Base-by-base conservation (phyloP, 2,329 filamentous ascomycete species). In the Aspergillus fischeri region DNA sequence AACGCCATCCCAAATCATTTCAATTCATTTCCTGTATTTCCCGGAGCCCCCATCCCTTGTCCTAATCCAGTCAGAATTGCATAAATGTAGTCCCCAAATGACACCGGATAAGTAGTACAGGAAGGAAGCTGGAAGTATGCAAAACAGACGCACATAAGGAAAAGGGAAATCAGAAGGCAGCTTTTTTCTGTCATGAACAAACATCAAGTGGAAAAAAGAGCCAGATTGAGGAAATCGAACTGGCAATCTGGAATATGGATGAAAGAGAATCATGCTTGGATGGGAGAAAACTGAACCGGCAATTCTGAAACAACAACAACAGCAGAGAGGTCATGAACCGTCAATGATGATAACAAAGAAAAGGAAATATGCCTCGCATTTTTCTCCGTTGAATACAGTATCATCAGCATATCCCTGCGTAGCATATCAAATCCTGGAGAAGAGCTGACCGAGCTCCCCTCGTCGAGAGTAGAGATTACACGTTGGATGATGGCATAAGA, bases 391-490 rank as follows among this genome's bases (percentile, higher is more conserved):
- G 70, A 70, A 66, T 73, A 73, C 69, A 70, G 58, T 62, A 68
- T 70, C 67, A 60, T 67, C 62, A 71, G 66, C 65, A 67, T 66
- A 67, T 63, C 59, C 63, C 58, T 56, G 63, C 62, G 54, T 56
- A 61, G 56, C 64, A 61, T 63, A 62, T 55, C 61, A 65, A 60
- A 58, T 53, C 54, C 57, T 64, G 63, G 64, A 53, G 51, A 57
- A 65, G 67, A 69, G 60, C 69, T 70, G 72, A 65, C 70, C 71
- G 71, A 70, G 68, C 67, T 72, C 71, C 70, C 69, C 65, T 63
- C 65, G 21, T 8, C 20, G 66, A 70, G 68, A 74, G 71, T 71
- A 73, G 67, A 74, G 70, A 74, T 73, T 74, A 75, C 72, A 74
- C 69, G 70, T 64, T 68, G 67, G 65, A 69, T 65, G 67, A 65